phyloP scores from a whole-genome alignment of 768 basidiomycete genomes.

The Suillus sp. region DNA sequence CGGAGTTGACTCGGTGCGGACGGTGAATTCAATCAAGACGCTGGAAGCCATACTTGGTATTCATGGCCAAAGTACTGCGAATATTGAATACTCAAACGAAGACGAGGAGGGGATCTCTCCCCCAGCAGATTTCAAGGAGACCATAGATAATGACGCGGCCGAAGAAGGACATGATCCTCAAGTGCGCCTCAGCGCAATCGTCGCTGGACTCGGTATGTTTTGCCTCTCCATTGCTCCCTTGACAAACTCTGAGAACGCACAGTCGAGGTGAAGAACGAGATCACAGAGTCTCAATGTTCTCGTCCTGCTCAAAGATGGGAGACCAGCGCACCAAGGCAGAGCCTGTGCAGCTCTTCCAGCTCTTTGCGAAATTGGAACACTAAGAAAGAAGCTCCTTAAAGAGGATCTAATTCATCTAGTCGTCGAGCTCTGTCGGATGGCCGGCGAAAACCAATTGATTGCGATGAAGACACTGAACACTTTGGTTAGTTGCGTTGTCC shows the following conservation, averaged over 20 bases:
- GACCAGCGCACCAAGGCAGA: constrained; percentile 17
- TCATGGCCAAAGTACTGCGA: neutral
- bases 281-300: constrained; percentile 17
- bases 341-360: constrained; percentile 33
- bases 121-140: neutral
- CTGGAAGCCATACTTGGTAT: neutral
- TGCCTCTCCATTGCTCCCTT: constrained; percentile 12
- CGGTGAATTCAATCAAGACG: neutral
- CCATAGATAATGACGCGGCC: constrained; percentile 4
- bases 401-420: constrained; percentile 23
- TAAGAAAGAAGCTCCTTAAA: constrained; percentile 21
- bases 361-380: constrained; percentile 24
- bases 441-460: constrained; percentile 22
- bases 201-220: constrained; percentile 27
- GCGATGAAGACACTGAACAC: constrained; percentile 8
- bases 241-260: constrained; percentile 3
- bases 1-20: constrained; percentile 19
- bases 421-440: constrained; percentile 20
- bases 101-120: neutral
- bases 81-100: neutral
- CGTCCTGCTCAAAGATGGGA: constrained; percentile 17
- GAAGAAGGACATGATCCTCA: constrained; percentile 15
- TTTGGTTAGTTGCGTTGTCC: neutral
- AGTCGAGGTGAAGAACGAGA: constrained; percentile 10
- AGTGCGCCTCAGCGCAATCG: constrained; percentile 28